A percentile compares a stretch with the other conserved stretches of the same genome.
phyloP scores from a whole-genome alignment of 2,329 filamentous ascomycete genomes.

The Sphaerulina vaccinii region DNA sequence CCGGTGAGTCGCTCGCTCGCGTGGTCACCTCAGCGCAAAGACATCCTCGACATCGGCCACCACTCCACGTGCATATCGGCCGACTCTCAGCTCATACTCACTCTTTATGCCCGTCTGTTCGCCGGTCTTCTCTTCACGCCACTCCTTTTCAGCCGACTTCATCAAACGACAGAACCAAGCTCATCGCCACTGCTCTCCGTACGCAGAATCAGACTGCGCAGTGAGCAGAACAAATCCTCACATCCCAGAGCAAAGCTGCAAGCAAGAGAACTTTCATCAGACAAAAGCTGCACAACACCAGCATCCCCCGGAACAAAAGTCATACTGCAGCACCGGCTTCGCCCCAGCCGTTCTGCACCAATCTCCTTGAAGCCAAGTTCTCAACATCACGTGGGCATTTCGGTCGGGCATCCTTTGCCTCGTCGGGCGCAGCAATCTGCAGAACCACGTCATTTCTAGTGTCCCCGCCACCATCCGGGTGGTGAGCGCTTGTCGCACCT shows the following conservation, averaged over 20 bases:
- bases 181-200: neutral
- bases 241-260: neutral
- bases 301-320: slow-evolving; percentile 1
- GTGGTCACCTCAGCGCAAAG: neutral
- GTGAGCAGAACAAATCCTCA: neutral
- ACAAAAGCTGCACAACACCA: neutral
- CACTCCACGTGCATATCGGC: neutral
- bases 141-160: neutral
- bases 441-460: slow-evolving; percentile 6
- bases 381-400: slow-evolving; percentile 4
- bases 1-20: slow-evolving; percentile 7
- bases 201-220: neutral
- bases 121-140: neutral
- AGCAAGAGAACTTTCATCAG: neutral
- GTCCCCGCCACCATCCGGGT: slow-evolving; percentile 15
- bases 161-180: neutral
- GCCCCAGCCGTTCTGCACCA: slow-evolving; percentile 1
- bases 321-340: neutral
- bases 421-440: slow-evolving; percentile 15
- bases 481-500: neutral
- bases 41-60: neutral
- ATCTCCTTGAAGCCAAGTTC: neutral
- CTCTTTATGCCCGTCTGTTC: slow-evolving; percentile 3
- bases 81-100: slow-evolving; percentile 1
- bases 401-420: slow-evolving; percentile 10